phyloP scores from a whole-genome alignment of 768 basidiomycete species.

The Bullera alba region DNA sequence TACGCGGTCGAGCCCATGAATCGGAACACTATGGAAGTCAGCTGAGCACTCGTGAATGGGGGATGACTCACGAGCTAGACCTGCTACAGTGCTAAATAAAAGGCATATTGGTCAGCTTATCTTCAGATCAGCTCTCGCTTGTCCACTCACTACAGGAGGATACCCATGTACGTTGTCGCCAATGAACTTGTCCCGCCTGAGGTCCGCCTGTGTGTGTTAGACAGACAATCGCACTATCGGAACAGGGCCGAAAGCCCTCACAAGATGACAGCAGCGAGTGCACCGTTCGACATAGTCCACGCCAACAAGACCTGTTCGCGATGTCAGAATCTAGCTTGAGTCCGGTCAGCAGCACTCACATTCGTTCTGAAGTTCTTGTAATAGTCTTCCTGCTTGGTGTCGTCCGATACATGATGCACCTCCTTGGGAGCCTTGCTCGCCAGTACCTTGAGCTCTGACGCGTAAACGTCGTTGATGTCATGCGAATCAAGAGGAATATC shows the following conservation, averaged over 20 bases:
- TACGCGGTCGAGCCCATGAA: slow-evolving; percentile 76
- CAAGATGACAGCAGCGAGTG: slow-evolving; percentile 70
- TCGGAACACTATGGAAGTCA: slow-evolving; percentile 58
- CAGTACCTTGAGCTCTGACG: slow-evolving; percentile 79
- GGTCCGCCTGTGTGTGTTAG: slow-evolving; percentile 49
- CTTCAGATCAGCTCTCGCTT: not conserved
- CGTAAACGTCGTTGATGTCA: slow-evolving; percentile 61
- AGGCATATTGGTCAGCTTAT: slow-evolving; percentile 1
- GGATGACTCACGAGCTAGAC: slow-evolving; percentile 66
- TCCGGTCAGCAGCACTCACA: slow-evolving; percentile 46
- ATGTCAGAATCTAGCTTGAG: slow-evolving; percentile 8
- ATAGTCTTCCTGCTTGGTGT: slow-evolving; percentile 46
- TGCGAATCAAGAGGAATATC: slow-evolving; percentile 76
- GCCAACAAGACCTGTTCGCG: slow-evolving; percentile 60
- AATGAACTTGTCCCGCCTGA: slow-evolving; percentile 53
- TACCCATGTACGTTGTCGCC: slow-evolving; percentile 81
- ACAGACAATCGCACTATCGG: not conserved
- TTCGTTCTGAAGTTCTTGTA: slow-evolving; percentile 74
- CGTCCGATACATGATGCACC: slow-evolving; percentile 49
- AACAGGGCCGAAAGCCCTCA: slow-evolving; percentile 46
- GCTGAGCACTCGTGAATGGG: not conserved
- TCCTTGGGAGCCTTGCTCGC: slow-evolving; percentile 69
- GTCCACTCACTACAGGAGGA: slow-evolving; percentile 58
- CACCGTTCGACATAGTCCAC: slow-evolving; percentile 77
- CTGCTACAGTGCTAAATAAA: slow-evolving; percentile 59